Evolutionary conservation across 305 asterid species (phyloP), one percentile per base, ranked within the genome.

Genomic region (Fraxinus dipetala): DNA sequence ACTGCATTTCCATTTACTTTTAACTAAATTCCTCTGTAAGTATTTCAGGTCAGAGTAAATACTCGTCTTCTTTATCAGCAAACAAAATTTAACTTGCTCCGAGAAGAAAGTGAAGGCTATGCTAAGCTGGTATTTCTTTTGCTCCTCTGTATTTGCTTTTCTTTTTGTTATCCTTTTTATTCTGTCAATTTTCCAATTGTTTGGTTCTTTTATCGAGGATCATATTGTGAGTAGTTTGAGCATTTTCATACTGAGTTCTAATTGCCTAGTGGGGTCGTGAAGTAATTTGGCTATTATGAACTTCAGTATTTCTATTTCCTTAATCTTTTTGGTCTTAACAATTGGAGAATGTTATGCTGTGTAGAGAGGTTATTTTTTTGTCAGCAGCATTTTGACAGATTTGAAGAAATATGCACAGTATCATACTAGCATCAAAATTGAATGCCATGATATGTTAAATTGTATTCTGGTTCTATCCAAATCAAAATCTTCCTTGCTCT

Each of bases 31-130:
- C 18, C 36, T 67, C 40, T 70, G 48, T 80, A 83, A 75, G 76
- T 63, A 43, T 89, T 88, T 85, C 91, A 95, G 99, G 99, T 95
- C 83, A 92, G 99, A 86, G 99, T 95, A 82, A 95, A 95, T 85
- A 95, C 99, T 24, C 97, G 99, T 75, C 99, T 95, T 91, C 98
- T 95, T 80, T 95, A 95, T 88, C 99, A 95, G 85, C 99, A 95
- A 90, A 95, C 99, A 61, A 95, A 95, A 83, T 95, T 95, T 84
- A 95, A 95, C 86, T 94, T 95, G 89, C 98, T 96, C 56, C 93
- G 98, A 69, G 99, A 96, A 90, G 99, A 96, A 90, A 96, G 98
- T 51, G 99, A 96, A 85, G 99, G 99, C 82, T 96, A 94, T 87
- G 98, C 99, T 77, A 96, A 96, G 85, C 93, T 96, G 99, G 99